Evolutionary conservation across 306 rosid genomes (phyloP), one percentile per base, ranked within the genome.

Genomic region (Vigna radiata): DNA sequence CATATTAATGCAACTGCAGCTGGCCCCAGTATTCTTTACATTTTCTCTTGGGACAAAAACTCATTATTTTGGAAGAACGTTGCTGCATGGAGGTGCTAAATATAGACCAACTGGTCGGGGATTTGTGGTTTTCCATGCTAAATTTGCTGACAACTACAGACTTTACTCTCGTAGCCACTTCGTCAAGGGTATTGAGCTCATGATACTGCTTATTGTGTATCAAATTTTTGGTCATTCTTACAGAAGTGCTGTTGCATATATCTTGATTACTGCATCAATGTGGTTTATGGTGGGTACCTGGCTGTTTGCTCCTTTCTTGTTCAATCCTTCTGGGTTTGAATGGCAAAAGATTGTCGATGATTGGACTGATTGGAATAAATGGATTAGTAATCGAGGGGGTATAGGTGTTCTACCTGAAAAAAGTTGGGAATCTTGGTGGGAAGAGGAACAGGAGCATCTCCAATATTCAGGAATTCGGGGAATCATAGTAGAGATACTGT

Each of bases 351-450:
- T 83, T 36, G 89, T 86, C 48, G 89, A 86, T 79, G 89, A 86
- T 66, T 86, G 89, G 89, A 83, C 85, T 60, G 89, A 86, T 79
- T 86, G 89, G 89, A 82, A 82, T 79, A 86, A 83, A 75, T 86
- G 89, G 89, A 82, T 86, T 79, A 80, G 86, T 66, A 86, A 86
- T 58, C 82, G 85, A 29, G 89, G 89, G 56, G 89, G 89, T 44
- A 86, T 86, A 47, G 89, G 89, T 72, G 86, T 86, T 10, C 74
- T 71, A 7, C 86, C 89, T 11, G 86, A 82, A 52, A 86, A 79
- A 53, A 86, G 89, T 79, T 86, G 89, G 89, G 89, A 86, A 76
- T 86, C 89, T 66, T 86, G 89, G 89, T 86, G 89, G 89, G 89
- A 86, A 63, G 85, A 86, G 69, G 89, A 86, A 69, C 83, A 86